A percentile compares a stretch with the other conserved stretches of the same genome.
Evolutionary conservation across 1,284 basidiomycete species (phyloP).

Genomic region (Fomes fomentarius): DNA sequence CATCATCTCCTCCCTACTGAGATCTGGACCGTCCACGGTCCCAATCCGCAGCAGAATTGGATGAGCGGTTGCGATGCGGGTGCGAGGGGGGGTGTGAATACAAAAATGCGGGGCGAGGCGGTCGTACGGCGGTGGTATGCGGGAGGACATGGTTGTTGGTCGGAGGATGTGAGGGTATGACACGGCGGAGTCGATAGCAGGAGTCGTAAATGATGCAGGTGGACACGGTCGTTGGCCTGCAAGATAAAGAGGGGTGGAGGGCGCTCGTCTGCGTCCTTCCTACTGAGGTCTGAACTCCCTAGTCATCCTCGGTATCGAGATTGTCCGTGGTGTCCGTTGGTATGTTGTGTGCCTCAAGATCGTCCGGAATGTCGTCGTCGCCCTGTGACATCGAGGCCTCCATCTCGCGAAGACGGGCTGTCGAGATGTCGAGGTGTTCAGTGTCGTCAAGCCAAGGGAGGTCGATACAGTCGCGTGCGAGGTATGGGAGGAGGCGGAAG

Average conservation of each 20-base stretch:
- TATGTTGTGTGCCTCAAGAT: background rate
- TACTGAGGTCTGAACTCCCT: too few relatives aligned
- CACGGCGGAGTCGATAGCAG: too few relatives aligned
- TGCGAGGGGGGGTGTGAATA: too few relatives aligned
- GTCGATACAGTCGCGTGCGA: slow-evolving; percentile 9
- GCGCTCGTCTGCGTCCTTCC: too few relatives aligned
- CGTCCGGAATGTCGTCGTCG: slow-evolving; percentile 5
- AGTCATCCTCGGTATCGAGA: background rate
- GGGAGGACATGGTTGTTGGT: too few relatives aligned
- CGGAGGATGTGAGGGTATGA: too few relatives aligned
- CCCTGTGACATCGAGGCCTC: background rate
- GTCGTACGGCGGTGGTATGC: too few relatives aligned
- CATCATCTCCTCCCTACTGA: slow-evolving; percentile 10
- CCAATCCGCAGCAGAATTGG: background rate
- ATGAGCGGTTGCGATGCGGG: background rate
- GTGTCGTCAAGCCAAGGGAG: slow-evolving; percentile 2
- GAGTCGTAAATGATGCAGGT: background rate
- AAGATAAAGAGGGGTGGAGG: too few relatives aligned
- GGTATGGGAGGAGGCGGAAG: slow-evolving; percentile 39
- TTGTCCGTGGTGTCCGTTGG: background rate
- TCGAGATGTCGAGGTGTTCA: slow-evolving; percentile 7
- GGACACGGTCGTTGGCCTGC: background rate
- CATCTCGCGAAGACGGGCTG: slow-evolving; percentile 9
- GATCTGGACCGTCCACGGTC: slow-evolving; percentile 12
- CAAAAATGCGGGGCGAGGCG: too few relatives aligned